A percentile compares a stretch with the other conserved stretches of the same genome.
Evolutionary conservation across 176 grass and related monocot species (phyloP).

Genomic region (Cenchrus purpureus): DNA sequence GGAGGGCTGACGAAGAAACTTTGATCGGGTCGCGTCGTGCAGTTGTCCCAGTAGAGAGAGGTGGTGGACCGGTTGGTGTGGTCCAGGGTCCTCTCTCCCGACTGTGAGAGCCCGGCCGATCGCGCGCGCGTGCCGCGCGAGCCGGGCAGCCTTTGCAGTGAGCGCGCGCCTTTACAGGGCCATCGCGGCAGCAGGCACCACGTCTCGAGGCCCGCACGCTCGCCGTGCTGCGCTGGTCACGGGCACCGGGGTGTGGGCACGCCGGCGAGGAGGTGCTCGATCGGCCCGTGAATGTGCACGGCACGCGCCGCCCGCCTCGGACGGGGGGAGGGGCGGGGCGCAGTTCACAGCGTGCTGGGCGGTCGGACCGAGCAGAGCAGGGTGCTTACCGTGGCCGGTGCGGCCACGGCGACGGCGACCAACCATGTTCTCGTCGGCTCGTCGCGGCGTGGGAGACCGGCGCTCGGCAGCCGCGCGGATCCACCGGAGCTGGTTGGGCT

Average conservation of each 20-base stretch:
- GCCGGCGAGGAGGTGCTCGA: background rate
- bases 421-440: too few species aligned
- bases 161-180: background rate
- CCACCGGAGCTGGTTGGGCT: background rate
- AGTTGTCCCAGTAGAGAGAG: too few species aligned
- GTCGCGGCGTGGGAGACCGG: background rate
- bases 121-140: conserved; percentile 17
- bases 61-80: too few species aligned
- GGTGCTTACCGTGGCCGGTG: background rate
- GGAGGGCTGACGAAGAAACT: too few species aligned
- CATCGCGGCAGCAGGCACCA: background rate
- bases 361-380: background rate
- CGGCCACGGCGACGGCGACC: background rate
- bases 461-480: background rate
- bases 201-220: background rate
- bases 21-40: too few species aligned
- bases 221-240: background rate
- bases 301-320: background rate
- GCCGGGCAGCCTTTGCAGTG: background rate
- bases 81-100: too few species aligned
- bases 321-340: too few species aligned
- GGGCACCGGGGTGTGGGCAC: too few species aligned
- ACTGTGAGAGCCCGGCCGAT: background rate
- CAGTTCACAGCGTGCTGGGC: background rate
- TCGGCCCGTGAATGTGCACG: background rate